Base-by-base conservation (phyloP, 495 filamentous ascomycete genomes). In the Tuber aestivum region DNA sequence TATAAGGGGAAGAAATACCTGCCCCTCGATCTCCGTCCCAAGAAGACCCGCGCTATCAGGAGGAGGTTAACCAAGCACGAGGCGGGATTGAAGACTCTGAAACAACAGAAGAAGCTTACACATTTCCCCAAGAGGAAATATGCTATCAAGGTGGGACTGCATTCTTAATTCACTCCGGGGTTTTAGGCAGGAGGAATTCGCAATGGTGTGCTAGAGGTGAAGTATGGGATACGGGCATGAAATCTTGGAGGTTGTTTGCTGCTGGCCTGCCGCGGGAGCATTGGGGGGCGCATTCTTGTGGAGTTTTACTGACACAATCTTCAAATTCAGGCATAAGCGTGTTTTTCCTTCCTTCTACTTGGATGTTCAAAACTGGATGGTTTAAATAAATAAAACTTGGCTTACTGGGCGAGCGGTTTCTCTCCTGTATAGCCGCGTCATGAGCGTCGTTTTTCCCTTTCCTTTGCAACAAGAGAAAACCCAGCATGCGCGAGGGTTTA, bases 1-100 rank as follows among this genome's bases (percentile, higher is more conserved):
- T 99, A 99, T 90, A 95, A 97, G 90, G 91, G 90, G 90, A 98
- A 97, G 92, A 98, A 97, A 89, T 97, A 97, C 89, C 87, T 94
- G 61, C 94, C 94, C 74, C 93, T 98, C 83, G 95, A 98, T 86
- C 93, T 99, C 87, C 92, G 95, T 85, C 88, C 93, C 84, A 97
- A 98, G 92, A 89, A 92, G 87, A 99, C 95, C 84, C 93, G 96
- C 80, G 95, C 93, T 82, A 93, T 97, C 87, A 92, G 95, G 81
- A 91, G 95, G 86, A 88, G 92, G 81, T 89, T 99, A 85, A 94
- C 91, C 84, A 91, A 92, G 87, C 89, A 95, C 88, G 96, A 99
- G 88, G 89, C 90, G 78, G 87, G 90, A 82, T 88, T 88, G 83
- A 87, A 89, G 82, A 91, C 94, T 79, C 91, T 93, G 87, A 95